Percentiles rank a stretch among this genome's conserved stretches.
Evolutionary conservation across 768 basidiomycete species (phyloP).

Genomic region (Tylopilus vinaceipallidus): DNA sequence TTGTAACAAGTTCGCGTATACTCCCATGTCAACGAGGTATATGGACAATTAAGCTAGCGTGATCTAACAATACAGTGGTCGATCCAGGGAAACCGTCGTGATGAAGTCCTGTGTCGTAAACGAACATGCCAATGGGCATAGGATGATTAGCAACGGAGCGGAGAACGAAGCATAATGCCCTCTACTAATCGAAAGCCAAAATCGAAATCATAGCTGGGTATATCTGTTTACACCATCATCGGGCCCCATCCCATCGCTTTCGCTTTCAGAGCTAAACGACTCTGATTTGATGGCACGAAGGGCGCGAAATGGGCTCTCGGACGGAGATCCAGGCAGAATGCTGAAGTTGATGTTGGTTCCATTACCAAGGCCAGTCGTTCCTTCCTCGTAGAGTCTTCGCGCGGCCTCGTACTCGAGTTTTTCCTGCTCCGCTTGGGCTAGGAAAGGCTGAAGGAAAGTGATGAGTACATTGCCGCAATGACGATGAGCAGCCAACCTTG

Average conservation of each 20-base stretch:
- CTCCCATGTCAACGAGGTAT: slow-evolving; percentile 24
- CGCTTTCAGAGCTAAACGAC: slow-evolving; percentile 64
- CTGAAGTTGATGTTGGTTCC: slow-evolving; percentile 81
- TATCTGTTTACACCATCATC: slow-evolving; percentile 46
- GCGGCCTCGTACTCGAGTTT: slow-evolving; percentile 92
- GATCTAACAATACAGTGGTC: slow-evolving; percentile 42
- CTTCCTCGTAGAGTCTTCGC: slow-evolving; percentile 84
- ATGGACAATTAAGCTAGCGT: slow-evolving; percentile 34
- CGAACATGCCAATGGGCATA: slow-evolving; percentile 17
- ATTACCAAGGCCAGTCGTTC: slow-evolving; percentile 59
- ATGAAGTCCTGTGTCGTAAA: slow-evolving; percentile 33
- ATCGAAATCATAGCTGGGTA: slow-evolving; percentile 32
- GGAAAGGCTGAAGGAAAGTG: slow-evolving; percentile 64
- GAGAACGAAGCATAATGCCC: slow-evolving; percentile 19
- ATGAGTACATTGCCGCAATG: slow-evolving; percentile 13
- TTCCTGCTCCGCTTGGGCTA: slow-evolving; percentile 92
- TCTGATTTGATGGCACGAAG: slow-evolving; percentile 52
- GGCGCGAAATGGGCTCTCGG: slow-evolving; percentile 40
- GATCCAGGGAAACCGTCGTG: slow-evolving; percentile 34
- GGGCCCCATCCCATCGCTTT: slow-evolving; percentile 61
- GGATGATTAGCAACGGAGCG: slow-evolving; percentile 33
- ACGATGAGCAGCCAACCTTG: slow-evolving; percentile 54
- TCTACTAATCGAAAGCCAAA: slow-evolving; percentile 17
- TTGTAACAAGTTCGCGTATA: slow-evolving; percentile 24
- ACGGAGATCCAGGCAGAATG: slow-evolving; percentile 69